phyloP scores from a whole-genome alignment of 2,329 filamentous ascomycete genomes.

The Fusarium newnesense region DNA sequence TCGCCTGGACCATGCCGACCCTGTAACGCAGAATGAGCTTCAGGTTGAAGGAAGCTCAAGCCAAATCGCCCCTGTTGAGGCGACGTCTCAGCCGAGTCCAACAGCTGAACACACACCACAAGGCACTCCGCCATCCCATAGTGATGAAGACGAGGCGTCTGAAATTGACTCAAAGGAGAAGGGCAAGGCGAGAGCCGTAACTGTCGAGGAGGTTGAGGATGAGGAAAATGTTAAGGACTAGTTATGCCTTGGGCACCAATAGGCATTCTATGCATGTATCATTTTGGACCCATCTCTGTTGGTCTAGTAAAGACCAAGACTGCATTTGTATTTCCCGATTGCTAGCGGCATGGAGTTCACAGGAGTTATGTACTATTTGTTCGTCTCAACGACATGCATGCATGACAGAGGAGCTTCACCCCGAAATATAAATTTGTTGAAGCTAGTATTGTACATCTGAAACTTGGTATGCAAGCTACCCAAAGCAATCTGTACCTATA shows the following conservation, averaged over 20 bases:
- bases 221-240: conserved; percentile 25
- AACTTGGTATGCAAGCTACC: conserved; percentile 10
- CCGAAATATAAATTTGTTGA: conserved; percentile 13
- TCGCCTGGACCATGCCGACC: conserved; percentile 40
- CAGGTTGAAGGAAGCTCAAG: conserved; percentile 18
- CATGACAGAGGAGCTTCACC: not conserved
- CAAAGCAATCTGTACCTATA: conserved; percentile 14
- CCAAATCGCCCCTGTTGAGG: conserved; percentile 12
- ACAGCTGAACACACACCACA: conserved; percentile 21
- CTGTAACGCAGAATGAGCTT: conserved; percentile 19
- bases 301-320: conserved; percentile 7
- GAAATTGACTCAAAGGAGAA: conserved; percentile 46
- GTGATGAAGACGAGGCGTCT: conserved; percentile 29
- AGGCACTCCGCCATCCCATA: conserved; percentile 10
- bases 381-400: not conserved
- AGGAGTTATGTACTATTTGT: conserved; percentile 13
- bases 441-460: conserved; percentile 20
- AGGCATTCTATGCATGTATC: not conserved
- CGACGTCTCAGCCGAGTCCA: conserved; percentile 6
- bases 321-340: conserved; percentile 7
- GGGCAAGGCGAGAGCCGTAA: conserved; percentile 57
- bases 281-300: not conserved
- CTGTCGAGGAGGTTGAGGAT: conserved; percentile 48
- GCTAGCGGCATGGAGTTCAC: conserved; percentile 25
- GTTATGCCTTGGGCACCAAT: not conserved